These are phyloP conservation scores for Rhynchospora breviuscula DNA, from an alignment of 176 grass and related monocot genomes.

Conservation along the genomic window DNA sequence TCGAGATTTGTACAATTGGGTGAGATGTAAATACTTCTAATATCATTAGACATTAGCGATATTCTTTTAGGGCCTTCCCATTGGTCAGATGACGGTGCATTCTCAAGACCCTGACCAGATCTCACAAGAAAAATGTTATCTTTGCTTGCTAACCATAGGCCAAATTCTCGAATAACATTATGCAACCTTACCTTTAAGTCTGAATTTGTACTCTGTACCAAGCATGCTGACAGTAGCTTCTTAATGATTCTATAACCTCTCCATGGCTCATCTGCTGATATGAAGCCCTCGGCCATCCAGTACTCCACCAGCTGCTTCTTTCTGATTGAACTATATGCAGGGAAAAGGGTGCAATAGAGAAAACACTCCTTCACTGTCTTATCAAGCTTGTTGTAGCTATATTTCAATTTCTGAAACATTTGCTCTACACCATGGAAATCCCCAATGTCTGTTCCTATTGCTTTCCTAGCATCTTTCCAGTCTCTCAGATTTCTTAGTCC, in stretches of 20 bases:
- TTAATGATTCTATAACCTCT: slow-evolving; percentile 40
- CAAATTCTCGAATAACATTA: slow-evolving; percentile 44
- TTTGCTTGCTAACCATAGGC: slow-evolving; percentile 29
- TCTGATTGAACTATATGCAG: slow-evolving; percentile 51
- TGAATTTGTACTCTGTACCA: slow-evolving; percentile 50
- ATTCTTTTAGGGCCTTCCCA: slow-evolving; percentile 41
- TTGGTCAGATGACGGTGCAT: slow-evolving; percentile 25
- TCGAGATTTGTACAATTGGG: slow-evolving; percentile 41
- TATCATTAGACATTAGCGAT: slow-evolving; percentile 76
- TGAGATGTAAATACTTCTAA: slow-evolving; percentile 36
- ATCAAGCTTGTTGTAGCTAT: slow-evolving; percentile 55
- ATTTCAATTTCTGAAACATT: slow-evolving; percentile 45
- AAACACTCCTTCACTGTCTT: slow-evolving; percentile 41
- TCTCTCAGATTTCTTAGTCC: slow-evolving; percentile 24
- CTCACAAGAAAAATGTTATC: slow-evolving; percentile 35
- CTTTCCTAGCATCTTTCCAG: slow-evolving; percentile 32
- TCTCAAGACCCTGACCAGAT: slow-evolving; percentile 43
- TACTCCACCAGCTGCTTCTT: slow-evolving; percentile 54
- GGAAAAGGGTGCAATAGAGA: slow-evolving; percentile 66
- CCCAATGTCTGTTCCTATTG: slow-evolving; percentile 14
- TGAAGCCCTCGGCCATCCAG: slow-evolving; percentile 57
- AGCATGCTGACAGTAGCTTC: slow-evolving; percentile 38
- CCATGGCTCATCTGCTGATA: background rate
- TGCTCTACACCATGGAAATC: slow-evolving; percentile 34
- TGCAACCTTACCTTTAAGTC: slow-evolving; percentile 60